Percentiles rank a stretch among this genome's conserved stretches.
Conservation (phyloP, 805 yeast genomes). For the Maudiozyma bulderi region DNA sequence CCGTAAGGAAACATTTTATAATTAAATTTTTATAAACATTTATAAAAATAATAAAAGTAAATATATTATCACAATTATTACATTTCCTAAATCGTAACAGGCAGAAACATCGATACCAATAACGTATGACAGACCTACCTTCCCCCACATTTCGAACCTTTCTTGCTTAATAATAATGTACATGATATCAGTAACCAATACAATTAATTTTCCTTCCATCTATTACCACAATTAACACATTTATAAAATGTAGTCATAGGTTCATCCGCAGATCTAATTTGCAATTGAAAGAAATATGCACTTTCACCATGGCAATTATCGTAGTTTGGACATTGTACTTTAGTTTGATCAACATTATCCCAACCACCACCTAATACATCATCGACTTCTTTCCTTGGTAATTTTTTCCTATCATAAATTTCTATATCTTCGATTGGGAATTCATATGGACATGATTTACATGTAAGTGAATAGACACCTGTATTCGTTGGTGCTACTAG, state of each 20-base stretch:
- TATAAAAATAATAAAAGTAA: too few relatives aligned
- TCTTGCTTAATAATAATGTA: too few relatives aligned
- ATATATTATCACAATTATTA: too few relatives aligned
- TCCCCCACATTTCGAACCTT: too few relatives aligned
- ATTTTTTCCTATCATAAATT: conserved; percentile 72
- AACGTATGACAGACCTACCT: too few relatives aligned
- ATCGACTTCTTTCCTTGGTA: conserved; percentile 84
- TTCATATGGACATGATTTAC: conserved; percentile 93
- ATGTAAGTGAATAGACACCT: conserved; percentile 60
- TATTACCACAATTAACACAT: conserved; percentile 85
- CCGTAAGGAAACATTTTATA: too few relatives aligned
- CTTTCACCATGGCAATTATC: conserved; percentile 79
- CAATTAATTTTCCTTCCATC: conserved; percentile 86
- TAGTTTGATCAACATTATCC: conserved; percentile 97
- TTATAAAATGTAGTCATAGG: conserved; percentile 98
- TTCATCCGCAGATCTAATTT: conserved; percentile 96
- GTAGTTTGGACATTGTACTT: conserved; percentile 76
- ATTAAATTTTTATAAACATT: too few relatives aligned
- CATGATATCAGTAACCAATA: too few relatives aligned
- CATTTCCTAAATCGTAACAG: too few relatives aligned
- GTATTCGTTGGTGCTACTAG: conserved; percentile 52
- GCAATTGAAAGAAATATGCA: conserved; percentile 94
- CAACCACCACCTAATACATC: conserved; percentile 97
- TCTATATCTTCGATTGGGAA: conserved; percentile 79
- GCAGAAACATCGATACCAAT: too few relatives aligned